Percentiles rank a stretch among this genome's conserved stretches.
These are phyloP conservation scores for Colletotrichum sp. DNA, from an alignment of 2,329 filamentous ascomycete genomes.

Conservation along the genomic window DNA sequence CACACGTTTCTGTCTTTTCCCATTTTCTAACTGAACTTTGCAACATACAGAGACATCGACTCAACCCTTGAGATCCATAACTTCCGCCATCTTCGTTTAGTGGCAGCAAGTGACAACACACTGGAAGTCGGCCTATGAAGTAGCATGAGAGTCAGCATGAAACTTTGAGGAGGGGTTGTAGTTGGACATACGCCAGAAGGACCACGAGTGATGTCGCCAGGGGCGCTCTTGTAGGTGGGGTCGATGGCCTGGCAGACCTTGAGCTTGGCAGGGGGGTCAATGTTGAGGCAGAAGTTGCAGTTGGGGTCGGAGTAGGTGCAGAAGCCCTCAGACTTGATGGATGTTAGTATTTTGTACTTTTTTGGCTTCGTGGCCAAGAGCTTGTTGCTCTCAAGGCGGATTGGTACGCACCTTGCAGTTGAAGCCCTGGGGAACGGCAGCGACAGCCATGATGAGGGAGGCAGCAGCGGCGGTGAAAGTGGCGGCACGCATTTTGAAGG, in stretches of 20 bases:
- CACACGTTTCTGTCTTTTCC: background rate
- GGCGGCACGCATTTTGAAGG: background rate
- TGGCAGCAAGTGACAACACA: constrained; percentile 1
- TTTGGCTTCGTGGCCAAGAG: rapidly evolving
- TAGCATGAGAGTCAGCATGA: background rate
- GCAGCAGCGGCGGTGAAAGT: background rate
- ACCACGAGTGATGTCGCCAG: background rate
- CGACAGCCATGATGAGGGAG: background rate
- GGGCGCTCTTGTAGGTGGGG: background rate
- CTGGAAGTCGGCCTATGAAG: background rate
- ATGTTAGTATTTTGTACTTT: background rate
- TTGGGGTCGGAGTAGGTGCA: background rate
- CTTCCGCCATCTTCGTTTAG: background rate
- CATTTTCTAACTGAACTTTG: background rate
- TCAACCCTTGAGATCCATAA: background rate
- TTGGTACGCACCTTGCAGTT: background rate
- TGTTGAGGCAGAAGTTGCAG: constrained; percentile 2
- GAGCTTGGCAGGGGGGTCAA: background rate
- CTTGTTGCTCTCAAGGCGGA: background rate
- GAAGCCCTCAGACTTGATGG: background rate
- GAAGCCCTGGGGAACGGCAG: background rate
- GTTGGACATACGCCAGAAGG: background rate
- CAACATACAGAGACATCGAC: background rate
- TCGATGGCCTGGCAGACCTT: background rate
- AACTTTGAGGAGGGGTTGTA: background rate